Percentiles rank a stretch among this genome's conserved stretches.
These are phyloP conservation scores for Pseudonectria foliicola DNA, from an alignment of 2,329 filamentous ascomycete species.

Conservation along the genomic window DNA sequence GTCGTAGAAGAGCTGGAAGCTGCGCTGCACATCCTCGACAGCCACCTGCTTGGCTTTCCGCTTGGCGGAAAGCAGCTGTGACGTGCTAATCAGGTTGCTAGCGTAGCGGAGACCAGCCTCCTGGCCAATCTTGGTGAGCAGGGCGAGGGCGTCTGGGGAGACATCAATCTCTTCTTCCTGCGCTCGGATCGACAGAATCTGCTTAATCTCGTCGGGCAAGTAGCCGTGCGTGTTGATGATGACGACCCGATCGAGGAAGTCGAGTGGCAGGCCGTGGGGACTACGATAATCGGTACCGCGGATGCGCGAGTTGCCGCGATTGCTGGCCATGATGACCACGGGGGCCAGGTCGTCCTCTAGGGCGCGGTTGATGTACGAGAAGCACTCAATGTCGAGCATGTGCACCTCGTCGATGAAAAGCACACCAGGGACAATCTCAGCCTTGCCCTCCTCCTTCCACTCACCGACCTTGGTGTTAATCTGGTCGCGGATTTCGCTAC, in stretches of 20 bases:
- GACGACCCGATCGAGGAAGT: constrained; percentile 92
- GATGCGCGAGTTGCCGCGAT: constrained; percentile 85
- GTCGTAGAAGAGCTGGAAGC: constrained; percentile 92
- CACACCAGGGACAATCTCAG: constrained; percentile 93
- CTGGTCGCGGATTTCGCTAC: constrained; percentile 94
- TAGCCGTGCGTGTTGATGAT: constrained; percentile 94
- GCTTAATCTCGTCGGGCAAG: constrained; percentile 72
- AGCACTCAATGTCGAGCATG: constrained; percentile 99
- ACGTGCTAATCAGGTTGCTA: constrained; percentile 96
- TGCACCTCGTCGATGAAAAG: constrained; percentile 98
- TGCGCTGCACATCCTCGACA: constrained; percentile 84
- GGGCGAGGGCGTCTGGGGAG: constrained; percentile 78
- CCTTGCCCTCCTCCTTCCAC: constrained; percentile 99
- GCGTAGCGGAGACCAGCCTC: constrained; percentile 91
- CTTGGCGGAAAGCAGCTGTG: constrained; percentile 80
- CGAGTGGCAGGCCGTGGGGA: constrained; percentile 87
- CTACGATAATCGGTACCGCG: constrained; percentile 89
- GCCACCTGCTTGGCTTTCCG: constrained; percentile 76
- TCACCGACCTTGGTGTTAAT: constrained; percentile 99
- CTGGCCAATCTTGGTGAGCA: constrained; percentile 91
- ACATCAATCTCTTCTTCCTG: constrained; percentile 95
- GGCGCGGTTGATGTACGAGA: constrained; percentile 96
- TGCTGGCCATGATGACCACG: constrained; percentile 99
- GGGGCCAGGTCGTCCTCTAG: constrained; percentile 91
- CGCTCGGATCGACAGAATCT: constrained; percentile 87